Evolutionary conservation across 805 yeast genomes (phyloP), one percentile per base, ranked within the genome.

Genomic region (Spencermartinsiella europaea): DNA sequence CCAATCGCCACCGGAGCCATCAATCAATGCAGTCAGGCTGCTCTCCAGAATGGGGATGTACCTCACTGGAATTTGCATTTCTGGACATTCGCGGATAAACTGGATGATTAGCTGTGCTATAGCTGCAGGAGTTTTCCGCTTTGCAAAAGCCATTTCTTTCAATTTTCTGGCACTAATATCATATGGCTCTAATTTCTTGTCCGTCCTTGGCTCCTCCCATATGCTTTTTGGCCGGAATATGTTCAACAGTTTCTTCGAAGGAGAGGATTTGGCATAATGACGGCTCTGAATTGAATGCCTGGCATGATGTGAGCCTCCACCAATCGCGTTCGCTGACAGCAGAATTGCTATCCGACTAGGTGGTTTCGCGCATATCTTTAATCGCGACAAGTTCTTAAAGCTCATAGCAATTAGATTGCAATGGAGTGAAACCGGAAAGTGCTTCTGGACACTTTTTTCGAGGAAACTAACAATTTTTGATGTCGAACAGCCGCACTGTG

Each of bases 21-120:
- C 31, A 7, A 25, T 7, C 7, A 25, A 12, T 12, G 31, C 7
- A 12, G 10, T 25, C 7, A 15, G 17, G 3, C 40, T 40, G 27
- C 44, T 42, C 5, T 49, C 44, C 17, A 59, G 45, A 20, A 57
- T 46, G 2, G 49, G 40, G 20, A 51, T 42, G n/a, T 51, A 49
- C 4, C 51, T 49, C 4, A 37, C 42, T 0, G 59, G 59, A 5
- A 52, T 39, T 8, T 14, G 19, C 12, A 20, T 21, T 5, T 37
- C 46, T 27, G 50, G 25, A 36, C 39, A 3, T 10, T 39, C 21
- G 7, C 22, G 12, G 7, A 51, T 45, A 14, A 58, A 45, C 7
- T 43, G 44, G 3, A 45, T 40, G 20, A 52, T 44, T 20, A 38
- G 34, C n/a, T 34, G 28, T 8, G 40, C 19, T 2, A 44, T 22